A percentile compares a stretch with the other conserved stretches of the same genome.
These are phyloP conservation scores for Paramecium tetraurelia DNA, from an alignment of 73 alveolate genomes.

Conservation along the genomic window DNA sequence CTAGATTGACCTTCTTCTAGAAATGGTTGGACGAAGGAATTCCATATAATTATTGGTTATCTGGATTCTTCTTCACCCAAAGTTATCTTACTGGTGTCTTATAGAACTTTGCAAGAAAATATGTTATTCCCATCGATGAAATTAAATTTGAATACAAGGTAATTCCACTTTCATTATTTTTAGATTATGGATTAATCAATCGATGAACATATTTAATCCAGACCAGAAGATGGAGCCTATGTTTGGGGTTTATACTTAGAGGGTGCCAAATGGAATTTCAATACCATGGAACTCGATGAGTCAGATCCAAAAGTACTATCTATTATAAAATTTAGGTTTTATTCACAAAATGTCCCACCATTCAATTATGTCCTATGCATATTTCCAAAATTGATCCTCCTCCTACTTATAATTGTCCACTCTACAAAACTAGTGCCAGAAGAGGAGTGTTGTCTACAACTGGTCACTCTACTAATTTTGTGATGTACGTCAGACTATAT, in stretches of 20 bases:
- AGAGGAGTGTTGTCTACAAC: conserved; percentile 95
- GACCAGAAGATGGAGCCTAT: conserved; percentile 98
- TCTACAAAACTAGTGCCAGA: conserved; percentile 84
- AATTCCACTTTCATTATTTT: conserved; percentile 65
- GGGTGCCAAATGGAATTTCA: conserved; percentile 98
- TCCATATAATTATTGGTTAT: conserved; percentile 96
- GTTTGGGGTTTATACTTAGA: conserved; percentile 95
- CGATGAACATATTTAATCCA: conserved; percentile 62
- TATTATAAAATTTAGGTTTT: neutral
- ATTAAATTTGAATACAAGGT: conserved; percentile 93
- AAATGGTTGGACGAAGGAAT: conserved; percentile 94
- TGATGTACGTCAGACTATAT: conserved; percentile 81
- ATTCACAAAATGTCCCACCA: conserved; percentile 97
- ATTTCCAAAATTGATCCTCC: conserved; percentile 77
- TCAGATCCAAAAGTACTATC: conserved; percentile 89
- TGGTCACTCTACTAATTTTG: conserved; percentile 98
- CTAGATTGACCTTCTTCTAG: conserved; percentile 90
- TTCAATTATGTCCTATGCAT: conserved; percentile 95
- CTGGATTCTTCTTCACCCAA: conserved; percentile 98
- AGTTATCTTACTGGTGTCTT: conserved; percentile 99
- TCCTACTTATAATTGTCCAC: conserved; percentile 88
- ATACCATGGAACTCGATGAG: conserved; percentile 85
- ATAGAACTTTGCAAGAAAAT: conserved; percentile 98
- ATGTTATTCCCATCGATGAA: conserved; percentile 97
- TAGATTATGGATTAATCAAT: conserved; percentile 73